phyloP scores from a whole-genome alignment of 1,284 basidiomycete genomes.

The Ceratobasidium sp. region DNA sequence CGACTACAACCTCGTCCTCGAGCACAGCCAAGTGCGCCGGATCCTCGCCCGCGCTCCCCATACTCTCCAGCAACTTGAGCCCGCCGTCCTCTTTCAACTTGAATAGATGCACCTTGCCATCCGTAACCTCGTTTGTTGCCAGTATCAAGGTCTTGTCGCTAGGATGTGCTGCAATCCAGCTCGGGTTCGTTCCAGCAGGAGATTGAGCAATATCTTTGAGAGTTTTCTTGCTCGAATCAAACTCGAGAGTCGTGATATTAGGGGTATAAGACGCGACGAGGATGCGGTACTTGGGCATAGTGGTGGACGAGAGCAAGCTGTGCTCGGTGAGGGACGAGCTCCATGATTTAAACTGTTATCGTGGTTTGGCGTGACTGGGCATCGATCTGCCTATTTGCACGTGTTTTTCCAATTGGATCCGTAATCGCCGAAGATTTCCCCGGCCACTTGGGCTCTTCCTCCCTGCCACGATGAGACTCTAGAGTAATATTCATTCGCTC shows the following conservation, averaged over 20 bases:
- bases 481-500: not conserved
- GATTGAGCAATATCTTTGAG: conserved; percentile 60
- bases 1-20: conserved; percentile 65
- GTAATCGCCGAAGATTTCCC: conserved; percentile 19
- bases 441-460: not conserved
- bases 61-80: conserved; percentile 57
- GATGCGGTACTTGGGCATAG: conserved; percentile 59
- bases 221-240: conserved; percentile 53
- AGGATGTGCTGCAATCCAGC: conserved; percentile 73
- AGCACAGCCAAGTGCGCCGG: conserved; percentile 68
- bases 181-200: conserved; percentile 69
- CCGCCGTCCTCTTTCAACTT: conserved; percentile 49
- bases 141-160: conserved; percentile 64
- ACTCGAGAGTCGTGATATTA: conserved; percentile 63
- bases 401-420: not conserved
- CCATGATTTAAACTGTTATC: conserved; percentile 10
- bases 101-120: conserved; percentile 68
- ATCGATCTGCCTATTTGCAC: not conserved
- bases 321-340: not conserved
- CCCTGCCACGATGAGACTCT: not conserved
- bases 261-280: conserved; percentile 72
- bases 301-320: not conserved
- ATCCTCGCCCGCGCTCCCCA: conserved; percentile 65
- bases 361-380: not conserved
- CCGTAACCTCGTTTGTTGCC: conserved; percentile 65